Evolutionary conservation across 75 land plant genomes (phyloP).

Genomic region (Cryptomeria japonica): DNA sequence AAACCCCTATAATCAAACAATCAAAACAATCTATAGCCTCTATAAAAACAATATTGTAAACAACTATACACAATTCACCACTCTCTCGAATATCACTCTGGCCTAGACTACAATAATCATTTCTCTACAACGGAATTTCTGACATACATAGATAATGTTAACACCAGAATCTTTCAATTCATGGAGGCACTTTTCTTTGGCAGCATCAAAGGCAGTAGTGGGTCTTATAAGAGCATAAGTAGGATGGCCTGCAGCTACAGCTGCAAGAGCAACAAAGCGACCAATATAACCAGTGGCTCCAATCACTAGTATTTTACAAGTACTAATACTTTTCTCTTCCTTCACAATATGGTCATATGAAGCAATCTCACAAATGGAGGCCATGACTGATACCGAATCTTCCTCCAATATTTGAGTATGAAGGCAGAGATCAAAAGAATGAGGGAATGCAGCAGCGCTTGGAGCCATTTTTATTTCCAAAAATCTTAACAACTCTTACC

Average conservation of each 20-base stretch:
- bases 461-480: no score
- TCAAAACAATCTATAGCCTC: background rate
- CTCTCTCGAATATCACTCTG: no score
- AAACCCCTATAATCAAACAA: no score
- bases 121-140: background rate
- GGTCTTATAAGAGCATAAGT: slow-evolving; percentile 12
- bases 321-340: background rate
- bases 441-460: no score
- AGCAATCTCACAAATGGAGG: background rate
- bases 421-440: no score
- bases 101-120: no score
- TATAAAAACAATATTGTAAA: no score
- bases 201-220: background rate
- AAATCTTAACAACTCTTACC: no score
- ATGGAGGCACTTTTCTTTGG: slow-evolving; percentile 5
- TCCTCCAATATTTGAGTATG: background rate
- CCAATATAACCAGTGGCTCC: slow-evolving; percentile 28
- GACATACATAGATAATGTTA: background rate
- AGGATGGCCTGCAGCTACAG: slow-evolving; percentile 6
- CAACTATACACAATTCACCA: no score
- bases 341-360: background rate
- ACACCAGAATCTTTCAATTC: slow-evolving; percentile 7
- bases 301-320: slow-evolving; percentile 10
- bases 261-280: slow-evolving; percentile 10
- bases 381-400: background rate